phyloP scores from a whole-genome alignment of 2,329 filamentous ascomycete genomes.

The Diplodia scrobiculata region DNA sequence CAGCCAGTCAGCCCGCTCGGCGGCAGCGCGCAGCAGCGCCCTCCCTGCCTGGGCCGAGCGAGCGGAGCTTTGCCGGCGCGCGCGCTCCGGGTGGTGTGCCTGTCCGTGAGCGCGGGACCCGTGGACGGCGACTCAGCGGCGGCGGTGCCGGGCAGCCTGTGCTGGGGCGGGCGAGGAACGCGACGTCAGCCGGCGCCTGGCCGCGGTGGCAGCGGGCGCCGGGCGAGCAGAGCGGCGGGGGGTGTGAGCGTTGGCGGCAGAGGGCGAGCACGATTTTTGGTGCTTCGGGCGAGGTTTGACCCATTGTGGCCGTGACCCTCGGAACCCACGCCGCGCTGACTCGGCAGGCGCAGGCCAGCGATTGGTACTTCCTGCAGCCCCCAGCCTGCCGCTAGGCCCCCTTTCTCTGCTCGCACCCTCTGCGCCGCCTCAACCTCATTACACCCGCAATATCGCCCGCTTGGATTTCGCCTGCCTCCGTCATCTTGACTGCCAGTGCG shows the following conservation, averaged over 20 bases:
- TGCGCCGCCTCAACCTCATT: slow-evolving; percentile 32
- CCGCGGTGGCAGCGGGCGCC: slow-evolving; percentile 5
- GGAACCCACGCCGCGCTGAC: slow-evolving; percentile 15
- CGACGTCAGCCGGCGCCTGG: slow-evolving; percentile 22
- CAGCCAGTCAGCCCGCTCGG: background rate
- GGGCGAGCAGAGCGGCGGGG: slow-evolving; percentile 18
- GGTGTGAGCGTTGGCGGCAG: slow-evolving; percentile 9
- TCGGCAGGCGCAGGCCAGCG: slow-evolving; percentile 20
- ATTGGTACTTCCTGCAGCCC: background rate
- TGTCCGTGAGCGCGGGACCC: background rate
- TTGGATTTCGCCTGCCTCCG: slow-evolving; percentile 42
- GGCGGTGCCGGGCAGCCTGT: background rate
- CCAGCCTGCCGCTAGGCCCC: slow-evolving; percentile 29
- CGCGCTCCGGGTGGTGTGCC: slow-evolving; percentile 13
- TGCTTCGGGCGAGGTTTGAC: background rate
- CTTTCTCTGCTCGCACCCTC: slow-evolving; percentile 26
- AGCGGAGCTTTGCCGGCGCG: slow-evolving; percentile 3
- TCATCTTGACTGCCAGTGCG: slow-evolving; percentile 42
- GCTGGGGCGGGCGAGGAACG: background rate
- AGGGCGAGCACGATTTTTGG: slow-evolving; percentile 6
- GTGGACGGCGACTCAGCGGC: slow-evolving; percentile 11
- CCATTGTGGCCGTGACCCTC: background rate
- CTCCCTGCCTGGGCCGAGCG: slow-evolving; percentile 5
- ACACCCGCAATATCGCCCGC: slow-evolving; percentile 33
- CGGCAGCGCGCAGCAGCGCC: slow-evolving; percentile 8